Base-by-base conservation (phyloP, 2,329 filamentous ascomycete genomes). In the Bipolaris victoriae region DNA sequence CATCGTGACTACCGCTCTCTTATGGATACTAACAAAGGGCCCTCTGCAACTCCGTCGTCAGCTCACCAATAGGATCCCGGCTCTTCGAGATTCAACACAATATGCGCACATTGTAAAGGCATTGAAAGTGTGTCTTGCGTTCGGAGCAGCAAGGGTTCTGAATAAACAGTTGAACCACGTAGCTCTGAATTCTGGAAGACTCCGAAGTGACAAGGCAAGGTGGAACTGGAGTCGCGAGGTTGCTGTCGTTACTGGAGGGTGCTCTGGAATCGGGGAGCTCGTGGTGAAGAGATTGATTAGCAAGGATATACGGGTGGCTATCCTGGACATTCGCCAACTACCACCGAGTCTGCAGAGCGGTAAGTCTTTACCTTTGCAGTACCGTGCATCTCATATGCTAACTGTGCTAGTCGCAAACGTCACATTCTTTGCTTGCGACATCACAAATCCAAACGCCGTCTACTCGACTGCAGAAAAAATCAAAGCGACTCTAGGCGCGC, bases 121-220 rank as follows among this genome's bases (percentile, higher is more conserved):
- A 1, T 57, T 77, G 37, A 74, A 74, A 40, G 65, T 63, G 65
- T 62, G 74, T 16, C 58, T 76, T 16, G 66, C 63, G 1, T 48
- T 75, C 6, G 77, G 79, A 3, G 37, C 79, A 2, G 55, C 67
- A 46, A 64, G 60, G 61, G 64, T 55, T 0, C 50, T 67, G 22
- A 76, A 76, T 40, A 57, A 60, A 16, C 58, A 62, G 31, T 60
- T 76, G 5, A 77, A 75, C 31, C 58, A 62, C 7, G 50, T 73
- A 11, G 74, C 75, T 18, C 61, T 76, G 22, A 76, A 81, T 69
- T 73, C 76, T 43, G 80, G 76, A 68, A 71, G 74, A 11, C 48
- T 76, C 10, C 66, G 62, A 46, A 72, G 72, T 6, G 70, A 75
- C 55, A 74, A 73, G 57, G 67, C 72, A 46, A 63, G 64, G 10